Evolutionary conservation across 2,329 filamentous ascomycete species (phyloP).

Genomic region (Ophiostoma perfectum): DNA sequence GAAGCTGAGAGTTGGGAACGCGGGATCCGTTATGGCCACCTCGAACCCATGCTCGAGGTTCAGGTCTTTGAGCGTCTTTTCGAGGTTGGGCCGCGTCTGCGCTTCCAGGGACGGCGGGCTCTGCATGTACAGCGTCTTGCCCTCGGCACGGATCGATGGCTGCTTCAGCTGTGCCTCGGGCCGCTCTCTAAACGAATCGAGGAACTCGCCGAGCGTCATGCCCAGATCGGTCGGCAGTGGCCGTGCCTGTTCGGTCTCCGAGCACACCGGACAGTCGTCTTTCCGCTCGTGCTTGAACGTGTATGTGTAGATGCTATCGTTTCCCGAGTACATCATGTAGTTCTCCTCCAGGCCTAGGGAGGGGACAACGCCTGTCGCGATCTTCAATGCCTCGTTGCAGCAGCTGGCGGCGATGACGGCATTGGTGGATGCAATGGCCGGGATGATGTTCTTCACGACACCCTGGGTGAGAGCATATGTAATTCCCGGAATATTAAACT

Average conservation of each 20-base stretch:
- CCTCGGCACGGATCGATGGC: conserved; percentile 72
- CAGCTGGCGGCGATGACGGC: conserved; percentile 92
- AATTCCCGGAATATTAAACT: conserved; percentile 87
- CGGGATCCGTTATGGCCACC: conserved; percentile 87
- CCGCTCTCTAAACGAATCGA: conserved; percentile 74
- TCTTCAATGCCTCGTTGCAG: conserved; percentile 95
- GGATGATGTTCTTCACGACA: conserved; percentile 98
- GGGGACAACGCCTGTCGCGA: conserved; percentile 76
- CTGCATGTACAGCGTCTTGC: conserved; percentile 86
- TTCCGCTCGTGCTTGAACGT: conserved; percentile 95
- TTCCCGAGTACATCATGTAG: conserved; percentile 99
- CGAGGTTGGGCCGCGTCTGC: conserved; percentile 76
- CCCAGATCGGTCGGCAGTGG: conserved; percentile 66
- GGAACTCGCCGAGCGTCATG: conserved; percentile 72
- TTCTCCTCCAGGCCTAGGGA: conserved; percentile 73
- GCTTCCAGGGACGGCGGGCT: conserved; percentile 74
- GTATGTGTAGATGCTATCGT: conserved; percentile 93
- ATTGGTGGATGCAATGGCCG: conserved; percentile 95
- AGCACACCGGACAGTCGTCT: conserved; percentile 86
- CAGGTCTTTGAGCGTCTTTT: conserved; percentile 70
- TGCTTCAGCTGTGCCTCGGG: conserved; percentile 93
- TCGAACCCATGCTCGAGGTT: conserved; percentile 73
- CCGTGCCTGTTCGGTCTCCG: conserved; percentile 64
- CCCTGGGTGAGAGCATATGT: conserved; percentile 96
- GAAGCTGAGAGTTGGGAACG: conserved; percentile 69